Evolutionary conservation across 2,329 filamentous ascomycete species (phyloP).

Genomic region (Stagonosporopsis chrysanthemi): DNA sequence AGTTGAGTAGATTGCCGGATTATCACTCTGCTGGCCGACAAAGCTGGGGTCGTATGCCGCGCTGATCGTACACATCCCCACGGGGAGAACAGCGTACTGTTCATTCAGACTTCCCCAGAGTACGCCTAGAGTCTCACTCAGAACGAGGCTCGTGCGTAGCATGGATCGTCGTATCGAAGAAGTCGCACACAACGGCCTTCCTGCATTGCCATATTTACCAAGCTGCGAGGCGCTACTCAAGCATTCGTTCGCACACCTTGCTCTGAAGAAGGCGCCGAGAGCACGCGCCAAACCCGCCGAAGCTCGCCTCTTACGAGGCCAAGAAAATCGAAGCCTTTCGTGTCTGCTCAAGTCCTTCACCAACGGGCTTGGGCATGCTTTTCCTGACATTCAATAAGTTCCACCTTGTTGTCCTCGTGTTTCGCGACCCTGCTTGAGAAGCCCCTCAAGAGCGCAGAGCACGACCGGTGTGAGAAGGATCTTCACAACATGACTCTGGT

Average conservation of each 20-base stretch:
- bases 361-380: slow-evolving; percentile 41
- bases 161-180: not conserved
- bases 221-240: slow-evolving; percentile 36
- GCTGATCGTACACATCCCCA: slow-evolving; percentile 36
- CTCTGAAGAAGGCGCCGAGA: slow-evolving; percentile 35
- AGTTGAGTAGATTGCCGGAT: slow-evolving; percentile 19
- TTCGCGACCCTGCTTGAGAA: not conserved
- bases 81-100: slow-evolving; percentile 25
- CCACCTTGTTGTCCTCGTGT: not conserved
- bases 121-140: not conserved
- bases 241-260: slow-evolving; percentile 28
- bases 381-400: slow-evolving; percentile 34
- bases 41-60: slow-evolving; percentile 17
- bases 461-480: slow-evolving; percentile 12
- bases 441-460: not conserved
- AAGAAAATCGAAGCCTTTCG: slow-evolving; percentile 32
- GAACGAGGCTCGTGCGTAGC: not conserved
- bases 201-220: slow-evolving; percentile 14
- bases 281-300: slow-evolving; percentile 35
- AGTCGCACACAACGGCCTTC: slow-evolving; percentile 7
- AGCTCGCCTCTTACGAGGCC: slow-evolving; percentile 33
- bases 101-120: not conserved
- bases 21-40: slow-evolving; percentile 2
- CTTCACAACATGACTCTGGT: not conserved
- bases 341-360: slow-evolving; percentile 40